These are phyloP conservation scores for Aspergillus awamori DNA, from an alignment of 2,329 filamentous ascomycete genomes.

Conservation along the genomic window DNA sequence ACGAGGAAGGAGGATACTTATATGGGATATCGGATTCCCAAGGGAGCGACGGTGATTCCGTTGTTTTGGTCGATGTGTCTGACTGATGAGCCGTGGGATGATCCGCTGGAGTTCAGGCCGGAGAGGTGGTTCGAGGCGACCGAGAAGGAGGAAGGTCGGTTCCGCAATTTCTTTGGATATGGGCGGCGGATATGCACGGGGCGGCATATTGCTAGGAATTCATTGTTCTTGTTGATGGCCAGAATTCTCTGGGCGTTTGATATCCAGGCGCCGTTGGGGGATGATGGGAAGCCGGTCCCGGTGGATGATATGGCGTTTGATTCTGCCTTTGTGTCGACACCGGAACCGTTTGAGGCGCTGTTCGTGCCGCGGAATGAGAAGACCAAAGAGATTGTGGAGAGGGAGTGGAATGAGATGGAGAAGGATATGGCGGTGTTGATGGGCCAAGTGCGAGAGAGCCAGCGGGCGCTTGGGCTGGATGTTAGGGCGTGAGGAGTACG, in stretches of 20 bases:
- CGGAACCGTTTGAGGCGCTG: conserved; percentile 29
- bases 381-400: conserved; percentile 24
- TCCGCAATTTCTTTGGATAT: conserved; percentile 60
- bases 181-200: conserved; percentile 55
- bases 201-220: conserved; percentile 34
- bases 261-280: conserved; percentile 14
- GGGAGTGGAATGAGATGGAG: conserved; percentile 22
- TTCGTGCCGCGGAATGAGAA: conserved; percentile 29
- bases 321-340: conserved; percentile 26
- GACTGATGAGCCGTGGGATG: conserved; percentile 42
- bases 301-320: conserved; percentile 30
- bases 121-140: conserved; percentile 40
- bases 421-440: conserved; percentile 24
- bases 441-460: conserved; percentile 13
- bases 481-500: not conserved
- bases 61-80: not conserved
- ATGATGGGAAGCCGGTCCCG: conserved; percentile 25
- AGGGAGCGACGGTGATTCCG: not conserved
- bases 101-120: conserved; percentile 45
- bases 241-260: conserved; percentile 54
- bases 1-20: not conserved
- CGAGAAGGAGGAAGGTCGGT: conserved; percentile 46
- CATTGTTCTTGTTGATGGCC: conserved; percentile 58
- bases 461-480: conserved; percentile 17
- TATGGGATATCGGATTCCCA: not conserved